Base-by-base conservation (phyloP, 495 filamentous ascomycete species). In the Hypoxylon crocopeplum region DNA sequence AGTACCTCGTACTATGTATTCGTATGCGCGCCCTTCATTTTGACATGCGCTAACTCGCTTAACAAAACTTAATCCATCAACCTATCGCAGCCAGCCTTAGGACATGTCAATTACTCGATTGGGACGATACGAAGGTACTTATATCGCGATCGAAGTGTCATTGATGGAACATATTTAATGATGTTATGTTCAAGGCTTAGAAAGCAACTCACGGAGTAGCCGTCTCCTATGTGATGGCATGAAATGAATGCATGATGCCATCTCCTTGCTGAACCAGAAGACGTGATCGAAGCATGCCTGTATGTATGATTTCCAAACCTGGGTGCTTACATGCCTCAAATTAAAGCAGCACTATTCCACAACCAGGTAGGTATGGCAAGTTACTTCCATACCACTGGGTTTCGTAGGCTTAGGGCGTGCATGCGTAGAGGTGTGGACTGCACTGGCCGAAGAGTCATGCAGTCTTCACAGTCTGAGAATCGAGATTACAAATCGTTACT, bases 131-230 rank as follows among this genome's bases (percentile, higher is more conserved):
- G 15, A 8, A 3, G 19, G 15, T 15, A 12, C 24, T 5, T 13
- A 46, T 22, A 51, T 58, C 49, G 50, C 39, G 55, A 59, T 59
- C 55, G 45, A 51, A 51, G 61, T 58, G 48, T 64, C 60, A 58
- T 64, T 11, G 27, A 44, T 25, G 52, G 27, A 46, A 16, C n/a
- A n/a, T n/a, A n/a, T n/a, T n/a, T n/a, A n/a, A n/a, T n/a, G n/a
- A n/a, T n/a, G n/a, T n/a, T n/a, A n/a, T n/a, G n/a, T n/a, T n/a
- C n/a, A n/a, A n/a, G n/a, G n/a, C n/a, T n/a, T n/a, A n/a, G n/a
- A n/a, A n/a, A n/a, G n/a, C n/a, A n/a, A n/a, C n/a, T n/a, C n/a
- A n/a, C n/a, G n/a, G n/a, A n/a, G n/a, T n/a, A n/a, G n/a, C n/a
- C n/a, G n/a, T n/a, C n/a, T n/a, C n/a, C n/a, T n/a, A n/a, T 8